A percentile compares a stretch with the other conserved stretches of the same genome.
Evolutionary conservation across 176 grass and related monocot species (phyloP).

Genomic region (Oryza meyeriana): DNA sequence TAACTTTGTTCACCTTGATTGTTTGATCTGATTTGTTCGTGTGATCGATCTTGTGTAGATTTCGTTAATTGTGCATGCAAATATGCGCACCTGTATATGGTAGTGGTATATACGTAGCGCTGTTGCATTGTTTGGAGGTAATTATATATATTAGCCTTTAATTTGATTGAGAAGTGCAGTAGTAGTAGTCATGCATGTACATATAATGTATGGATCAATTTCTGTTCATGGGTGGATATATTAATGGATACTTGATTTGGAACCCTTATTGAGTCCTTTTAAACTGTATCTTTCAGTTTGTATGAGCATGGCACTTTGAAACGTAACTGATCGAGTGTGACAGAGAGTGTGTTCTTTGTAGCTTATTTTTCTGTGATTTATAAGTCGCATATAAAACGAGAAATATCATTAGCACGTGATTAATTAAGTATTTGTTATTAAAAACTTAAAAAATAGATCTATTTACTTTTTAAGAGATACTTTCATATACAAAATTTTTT

Average conservation of each 20-base stretch:
- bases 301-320: background rate
- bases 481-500: too few species aligned
- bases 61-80: conserved; percentile 23
- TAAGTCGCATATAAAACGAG: too few species aligned
- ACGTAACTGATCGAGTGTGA: background rate
- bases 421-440: too few species aligned
- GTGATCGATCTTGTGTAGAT: conserved; percentile 31
- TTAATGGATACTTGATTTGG: background rate
- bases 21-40: conserved; percentile 34
- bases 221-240: background rate
- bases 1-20: background rate
- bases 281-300: background rate
- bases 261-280: background rate
- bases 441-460: too few species aligned
- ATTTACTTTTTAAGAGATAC: too few species aligned
- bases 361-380: too few species aligned
- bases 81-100: background rate
- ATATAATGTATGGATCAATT: conserved; percentile 26
- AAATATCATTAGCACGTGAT: too few species aligned
- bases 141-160: conserved; percentile 24
- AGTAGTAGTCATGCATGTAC: conserved; percentile 9
- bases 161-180: conserved; percentile 12
- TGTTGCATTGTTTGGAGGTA: conserved; percentile 24
- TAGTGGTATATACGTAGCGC: background rate
- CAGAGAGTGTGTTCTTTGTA: too few species aligned